A percentile compares a stretch with the other conserved stretches of the same genome.
Conservation (phyloP, 805 yeast genomes). For the Barnettozyma siamensis region DNA sequence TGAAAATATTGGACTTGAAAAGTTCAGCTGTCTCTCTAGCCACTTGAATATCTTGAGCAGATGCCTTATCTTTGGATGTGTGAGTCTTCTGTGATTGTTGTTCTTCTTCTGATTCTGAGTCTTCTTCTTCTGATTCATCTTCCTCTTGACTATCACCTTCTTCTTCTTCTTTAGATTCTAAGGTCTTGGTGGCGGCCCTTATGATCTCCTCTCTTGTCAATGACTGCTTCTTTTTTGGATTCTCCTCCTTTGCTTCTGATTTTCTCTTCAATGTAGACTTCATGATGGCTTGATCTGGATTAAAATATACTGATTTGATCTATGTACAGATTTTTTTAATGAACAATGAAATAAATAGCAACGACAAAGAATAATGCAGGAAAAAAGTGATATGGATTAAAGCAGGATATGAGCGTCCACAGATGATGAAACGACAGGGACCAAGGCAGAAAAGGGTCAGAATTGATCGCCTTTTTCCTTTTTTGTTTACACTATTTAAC, state of each 20-base stretch:
- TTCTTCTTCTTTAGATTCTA: constrained; percentile 19
- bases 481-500: background rate
- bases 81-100: no score
- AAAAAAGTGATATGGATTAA: no score
- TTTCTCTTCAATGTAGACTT: constrained; percentile 11
- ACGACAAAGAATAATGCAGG: no score
- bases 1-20: constrained; percentile 92
- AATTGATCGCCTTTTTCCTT: background rate
- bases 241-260: constrained; percentile 14
- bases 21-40: constrained; percentile 93
- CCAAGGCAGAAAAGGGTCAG: background rate
- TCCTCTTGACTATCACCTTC: constrained; percentile 26
- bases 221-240: constrained; percentile 17
- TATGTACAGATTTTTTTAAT: background rate
- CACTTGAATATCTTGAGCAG: constrained; percentile 81
- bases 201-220: constrained; percentile 19
- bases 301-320: background rate
- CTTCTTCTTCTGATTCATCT: background rate
- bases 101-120: background rate
- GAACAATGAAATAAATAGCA: background rate
- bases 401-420: background rate
- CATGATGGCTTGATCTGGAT: constrained; percentile 2
- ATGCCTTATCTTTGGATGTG: constrained; percentile 25
- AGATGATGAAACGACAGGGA: no score
- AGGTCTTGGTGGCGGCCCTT: constrained; percentile 10